Conservation (phyloP, 2,329 filamentous ascomycete species). For the Claviceps pusilla region DNA sequence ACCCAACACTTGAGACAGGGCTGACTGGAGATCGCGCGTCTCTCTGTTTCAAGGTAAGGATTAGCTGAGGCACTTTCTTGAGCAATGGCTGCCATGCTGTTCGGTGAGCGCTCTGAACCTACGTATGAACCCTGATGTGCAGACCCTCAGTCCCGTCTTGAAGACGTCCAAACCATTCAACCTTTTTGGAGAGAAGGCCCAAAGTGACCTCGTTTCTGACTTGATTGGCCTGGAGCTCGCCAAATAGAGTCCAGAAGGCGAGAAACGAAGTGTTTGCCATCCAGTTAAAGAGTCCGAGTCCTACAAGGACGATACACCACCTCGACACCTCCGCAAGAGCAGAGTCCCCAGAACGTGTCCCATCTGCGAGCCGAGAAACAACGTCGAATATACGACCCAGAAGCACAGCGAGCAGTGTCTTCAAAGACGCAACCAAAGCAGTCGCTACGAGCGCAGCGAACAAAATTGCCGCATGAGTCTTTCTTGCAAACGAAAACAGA, state of each 20-base stretch:
- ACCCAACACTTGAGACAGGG: slow-evolving; percentile 67
- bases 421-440: slow-evolving; percentile 43
- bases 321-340: slow-evolving; percentile 41
- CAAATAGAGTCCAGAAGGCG: slow-evolving; percentile 58
- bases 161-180: slow-evolving; percentile 68
- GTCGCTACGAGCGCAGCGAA: slow-evolving; percentile 40
- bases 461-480: slow-evolving; percentile 40
- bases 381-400: slow-evolving; percentile 62
- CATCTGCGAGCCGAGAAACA: slow-evolving; percentile 51
- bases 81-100: not conserved
- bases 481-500: slow-evolving; percentile 61
- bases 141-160: slow-evolving; percentile 58
- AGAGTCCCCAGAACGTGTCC: slow-evolving; percentile 29
- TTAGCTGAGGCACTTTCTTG: not conserved
- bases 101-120: slow-evolving; percentile 16
- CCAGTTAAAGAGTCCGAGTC: slow-evolving; percentile 51
- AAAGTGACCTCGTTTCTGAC: slow-evolving; percentile 52
- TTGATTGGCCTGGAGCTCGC: slow-evolving; percentile 60
- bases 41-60: slow-evolving; percentile 38
- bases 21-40: slow-evolving; percentile 65
- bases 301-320: slow-evolving; percentile 48
- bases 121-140: slow-evolving; percentile 60
- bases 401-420: slow-evolving; percentile 52
- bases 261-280: slow-evolving; percentile 52
- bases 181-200: slow-evolving; percentile 54